Base-by-base conservation (phyloP, 1,139 yeast species). In the Candida sanyaensis region DNA sequence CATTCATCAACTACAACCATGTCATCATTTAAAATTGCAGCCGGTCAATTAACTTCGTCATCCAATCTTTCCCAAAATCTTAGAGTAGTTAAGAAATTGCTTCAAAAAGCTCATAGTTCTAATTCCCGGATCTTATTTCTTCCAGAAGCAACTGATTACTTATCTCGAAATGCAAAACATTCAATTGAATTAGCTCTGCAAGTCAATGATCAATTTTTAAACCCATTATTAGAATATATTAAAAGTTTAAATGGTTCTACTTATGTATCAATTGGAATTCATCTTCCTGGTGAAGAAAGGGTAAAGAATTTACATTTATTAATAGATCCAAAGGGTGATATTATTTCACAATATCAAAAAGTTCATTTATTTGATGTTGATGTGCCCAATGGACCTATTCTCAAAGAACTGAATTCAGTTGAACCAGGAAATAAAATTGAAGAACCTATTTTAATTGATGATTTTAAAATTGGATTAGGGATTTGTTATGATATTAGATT, bases 121-220 rank as follows among this genome's bases (percentile, higher is more conserved):
- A 76, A 84, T 4, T 90, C 86, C 9, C 71, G 77, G 51, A 81
- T 89, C 3, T 73, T 92, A 8, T 91, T 92, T 61, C 76, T 93
- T 38, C 98, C 98, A 1, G 99, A 93, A 63, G 98, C 98, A 0
- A 78, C 93, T 1, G 98, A 93, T 61, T 93, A 90, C 63, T 77
- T 93, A 39, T 86, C 96, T 4, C 73, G 81, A 41, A 80, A 84
- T 54, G 84, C 95, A 1, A 64, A 64, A 1, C 92, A 89, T 55
- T 85, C 96, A 1, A 71, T 77, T 45, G 58, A 69, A 31, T 69
- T 92, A 29, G 90, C 87, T 0, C 63, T 73, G 36, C 57, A 79
- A 1, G 79, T 86, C 2, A 67, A 71, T 11, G 71, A 81, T 0
- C 77, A 79, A 4, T 86, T 89, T 52, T 63, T 80, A 5, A 58